A percentile compares a stretch with the other conserved stretches of the same genome.
Conservation (phyloP, 352 stramenopile genomes). For the Ochromonadaceae sp. region DNA sequence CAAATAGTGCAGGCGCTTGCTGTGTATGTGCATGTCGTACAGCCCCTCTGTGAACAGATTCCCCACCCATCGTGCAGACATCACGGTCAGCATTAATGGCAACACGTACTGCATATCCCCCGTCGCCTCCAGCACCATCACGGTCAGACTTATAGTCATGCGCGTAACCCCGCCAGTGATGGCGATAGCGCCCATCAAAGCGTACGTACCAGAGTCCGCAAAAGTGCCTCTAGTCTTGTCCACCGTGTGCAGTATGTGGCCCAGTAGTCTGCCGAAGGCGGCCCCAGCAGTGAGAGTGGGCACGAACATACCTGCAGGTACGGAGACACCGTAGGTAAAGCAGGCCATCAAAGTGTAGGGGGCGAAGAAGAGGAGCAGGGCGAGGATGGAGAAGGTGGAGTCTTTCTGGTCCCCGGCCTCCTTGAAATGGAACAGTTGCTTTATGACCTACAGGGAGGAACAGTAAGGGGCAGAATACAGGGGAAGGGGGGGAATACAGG, state of each 20-base stretch:
- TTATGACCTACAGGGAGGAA: slow-evolving; percentile 42
- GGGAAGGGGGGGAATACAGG: slow-evolving; percentile 3
- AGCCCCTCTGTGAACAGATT: slow-evolving; percentile 96
- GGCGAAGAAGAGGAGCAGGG: slow-evolving; percentile 85
- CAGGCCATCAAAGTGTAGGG: slow-evolving; percentile 61
- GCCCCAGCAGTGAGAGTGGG: slow-evolving; percentile 80
- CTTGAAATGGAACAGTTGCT: slow-evolving; percentile 89
- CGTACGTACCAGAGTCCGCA: slow-evolving; percentile 77
- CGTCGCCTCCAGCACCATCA: slow-evolving; percentile 96
- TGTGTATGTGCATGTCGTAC: slow-evolving; percentile 96
- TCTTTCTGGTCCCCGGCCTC: slow-evolving; percentile 43
- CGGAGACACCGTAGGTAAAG: slow-evolving; percentile 85
- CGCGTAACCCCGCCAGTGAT: slow-evolving; percentile 89
- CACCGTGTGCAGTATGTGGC: slow-evolving; percentile 60
- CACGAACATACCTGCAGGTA: slow-evolving; percentile 92
- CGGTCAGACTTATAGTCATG: slow-evolving; percentile 96
- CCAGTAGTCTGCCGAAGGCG: slow-evolving; percentile 72
- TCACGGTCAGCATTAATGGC: slow-evolving; percentile 92
- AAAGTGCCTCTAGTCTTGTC: slow-evolving; percentile 57
- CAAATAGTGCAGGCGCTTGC: slow-evolving; percentile 88
- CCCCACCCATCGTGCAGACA: slow-evolving; percentile 84
- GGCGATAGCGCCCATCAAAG: slow-evolving; percentile 82
- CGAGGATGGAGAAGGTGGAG: slow-evolving; percentile 74
- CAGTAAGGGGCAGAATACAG: background rate
- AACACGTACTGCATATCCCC: slow-evolving; percentile 94